phyloP scores from a whole-genome alignment of 2,329 filamentous ascomycete genomes.

The Incumbomyces lentus region DNA sequence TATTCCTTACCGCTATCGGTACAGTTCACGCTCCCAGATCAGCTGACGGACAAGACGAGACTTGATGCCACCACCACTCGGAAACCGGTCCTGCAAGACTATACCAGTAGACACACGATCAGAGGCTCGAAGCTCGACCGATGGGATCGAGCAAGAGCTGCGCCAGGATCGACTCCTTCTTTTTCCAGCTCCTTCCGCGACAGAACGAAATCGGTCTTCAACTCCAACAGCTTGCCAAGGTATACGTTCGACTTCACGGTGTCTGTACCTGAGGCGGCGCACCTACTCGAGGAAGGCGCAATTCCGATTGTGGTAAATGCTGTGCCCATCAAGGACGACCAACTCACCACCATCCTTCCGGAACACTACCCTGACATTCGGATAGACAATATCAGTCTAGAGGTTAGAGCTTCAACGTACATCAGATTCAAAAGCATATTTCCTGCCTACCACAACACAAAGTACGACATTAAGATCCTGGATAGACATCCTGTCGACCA shows the following conservation, averaged over 20 bases:
- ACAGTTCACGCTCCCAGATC: conserved; percentile 9
- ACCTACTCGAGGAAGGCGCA: neutral
- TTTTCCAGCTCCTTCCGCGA: conserved; percentile 10
- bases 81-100: conserved; percentile 7
- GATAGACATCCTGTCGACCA: conserved; percentile 3
- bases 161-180: neutral
- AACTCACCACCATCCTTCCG: neutral
- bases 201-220: conserved; percentile 15
- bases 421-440: conserved; percentile 4
- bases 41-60: conserved; percentile 3
- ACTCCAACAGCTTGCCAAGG: conserved; percentile 12
- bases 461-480: conserved; percentile 3
- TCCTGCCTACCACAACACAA: neutral
- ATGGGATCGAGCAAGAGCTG: conserved; percentile 9
- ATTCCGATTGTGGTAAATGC: conserved; percentile 2
- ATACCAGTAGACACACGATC: conserved; percentile 11
- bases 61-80: neutral
- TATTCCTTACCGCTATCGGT: neutral
- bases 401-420: conserved; percentile 1
- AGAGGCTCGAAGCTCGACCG: conserved; percentile 13
- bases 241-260: conserved; percentile 15
- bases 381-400: neutral
- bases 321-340: neutral
- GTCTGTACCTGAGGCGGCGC: neutral
- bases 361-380: conserved; percentile 2